Percentiles rank a stretch among this genome's conserved stretches.
Conservation (phyloP, 163 green algal genomes). For the Volvox carteri region DNA sequence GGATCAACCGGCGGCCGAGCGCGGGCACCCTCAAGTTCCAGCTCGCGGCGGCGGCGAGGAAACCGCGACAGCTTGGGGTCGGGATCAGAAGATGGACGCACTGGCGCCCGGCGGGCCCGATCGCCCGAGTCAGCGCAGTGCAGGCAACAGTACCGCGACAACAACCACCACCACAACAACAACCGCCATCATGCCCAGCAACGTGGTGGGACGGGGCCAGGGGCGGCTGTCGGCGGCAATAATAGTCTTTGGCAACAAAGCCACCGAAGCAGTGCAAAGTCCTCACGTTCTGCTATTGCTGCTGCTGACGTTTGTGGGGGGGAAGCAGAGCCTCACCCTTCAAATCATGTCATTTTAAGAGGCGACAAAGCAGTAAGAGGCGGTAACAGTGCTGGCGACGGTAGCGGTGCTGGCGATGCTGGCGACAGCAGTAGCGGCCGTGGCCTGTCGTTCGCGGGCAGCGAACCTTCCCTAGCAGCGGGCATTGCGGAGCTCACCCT, state of each 20-base stretch:
- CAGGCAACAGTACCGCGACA: background rate
- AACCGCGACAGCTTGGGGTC: background rate
- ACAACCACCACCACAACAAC: no score
- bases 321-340: no score
- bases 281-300: background rate
- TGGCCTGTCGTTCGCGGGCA: background rate
- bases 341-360: no score
- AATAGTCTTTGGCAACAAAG: background rate
- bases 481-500: constrained; percentile 21
- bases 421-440: background rate
- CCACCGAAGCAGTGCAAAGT: background rate
- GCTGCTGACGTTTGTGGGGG: no score
- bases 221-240: no score
- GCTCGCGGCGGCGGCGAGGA: background rate
- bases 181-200: no score
- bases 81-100: background rate
- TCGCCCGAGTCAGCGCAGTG: background rate
- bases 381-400: no score
- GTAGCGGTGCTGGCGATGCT: background rate
- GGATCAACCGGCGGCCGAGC: no score
- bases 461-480: background rate
- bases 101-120: background rate
- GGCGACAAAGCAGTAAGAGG: no score
- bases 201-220: no score
- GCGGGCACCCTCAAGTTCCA: no score